Evolutionary conservation across 768 basidiomycete species (phyloP).

Genomic region (Kwoniella dendrophila): DNA sequence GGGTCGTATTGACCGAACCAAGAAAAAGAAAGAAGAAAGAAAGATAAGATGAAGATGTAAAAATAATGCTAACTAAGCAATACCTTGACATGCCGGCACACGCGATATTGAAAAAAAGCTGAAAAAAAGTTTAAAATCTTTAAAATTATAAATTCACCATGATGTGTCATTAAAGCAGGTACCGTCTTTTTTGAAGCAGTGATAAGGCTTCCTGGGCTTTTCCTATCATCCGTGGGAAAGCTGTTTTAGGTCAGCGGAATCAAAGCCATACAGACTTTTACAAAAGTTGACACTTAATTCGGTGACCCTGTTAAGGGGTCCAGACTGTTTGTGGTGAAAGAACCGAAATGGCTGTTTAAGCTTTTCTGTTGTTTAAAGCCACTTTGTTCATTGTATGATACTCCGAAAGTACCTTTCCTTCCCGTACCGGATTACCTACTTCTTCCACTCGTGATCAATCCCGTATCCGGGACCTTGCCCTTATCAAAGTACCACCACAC

Average conservation of each 20-base stretch:
- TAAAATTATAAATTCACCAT: neutral
- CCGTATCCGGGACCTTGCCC: slow-evolving; percentile 12
- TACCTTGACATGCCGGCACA: slow-evolving; percentile 8
- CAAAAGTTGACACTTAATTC: too few relatives aligned
- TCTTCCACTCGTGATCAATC: neutral
- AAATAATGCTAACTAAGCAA: too few relatives aligned
- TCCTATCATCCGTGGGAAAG: slow-evolving; percentile 4
- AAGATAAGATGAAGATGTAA: slow-evolving; percentile 10
- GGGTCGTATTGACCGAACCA: slow-evolving; percentile 25
- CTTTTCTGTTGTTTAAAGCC: too few relatives aligned
- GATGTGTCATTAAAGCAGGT: neutral
- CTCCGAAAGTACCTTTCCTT: neutral
- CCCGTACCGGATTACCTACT: neutral
- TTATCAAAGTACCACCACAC: neutral
- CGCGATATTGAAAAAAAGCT: neutral
- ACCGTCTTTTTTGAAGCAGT: neutral
- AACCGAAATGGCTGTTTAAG: slow-evolving; percentile 6
- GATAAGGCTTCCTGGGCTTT: neutral
- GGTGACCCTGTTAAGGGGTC: too few relatives aligned
- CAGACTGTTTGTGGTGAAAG: slow-evolving; percentile 4
- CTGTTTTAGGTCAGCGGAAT: neutral
- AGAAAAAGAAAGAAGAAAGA: slow-evolving; percentile 14
- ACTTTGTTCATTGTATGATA: neutral
- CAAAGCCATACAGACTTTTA: too few relatives aligned
- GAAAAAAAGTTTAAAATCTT: neutral